Evolutionary conservation across 148 eudicot genomes (phyloP), one percentile per base, ranked within the genome.

Genomic region (Rhododendron williamsianum): DNA sequence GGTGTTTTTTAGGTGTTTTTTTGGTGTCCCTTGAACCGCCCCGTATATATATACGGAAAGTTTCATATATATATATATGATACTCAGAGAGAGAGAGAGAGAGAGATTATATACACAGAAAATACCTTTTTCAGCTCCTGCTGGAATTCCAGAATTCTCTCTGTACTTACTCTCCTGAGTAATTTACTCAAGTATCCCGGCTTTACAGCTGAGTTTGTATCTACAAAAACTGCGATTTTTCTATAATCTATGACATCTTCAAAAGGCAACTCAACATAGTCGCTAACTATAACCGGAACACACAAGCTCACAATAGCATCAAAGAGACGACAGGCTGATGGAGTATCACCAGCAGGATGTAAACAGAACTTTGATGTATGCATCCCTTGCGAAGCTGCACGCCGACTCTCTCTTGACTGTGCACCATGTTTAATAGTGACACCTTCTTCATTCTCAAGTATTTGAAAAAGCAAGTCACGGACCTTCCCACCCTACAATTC

Each of bases 341-440:
- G 99, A 84, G 99, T 97, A 89, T 97, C 99, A 81, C 99, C 99
- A 84, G 99, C 99, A 71, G 98, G 99, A 91, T 97, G 99, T 83
- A 97, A 91, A 90, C 99, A 97, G 86, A 97, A 97, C 84, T 92
- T 97, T 76, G 99, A 97, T 2, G 98, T 88, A 87, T 97, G 99
- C 99, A 97, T 97, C 83, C 99, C 99, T 82, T 91, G 97, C 9
- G 98, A 90, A 87, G 99, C 99, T 82, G 89, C 91, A 82, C 99
- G 95, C 15, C 99, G 94, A 89, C 96, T 95, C 93, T 93, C 98
- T 84, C 99, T 93, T 9, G 99, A 97, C 72, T 97, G 99, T 69
- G 98, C 92, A 85, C 99, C 99, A 83, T 97, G 98, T 88, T 97
- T 97, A 60, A 97, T 92, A 56, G 92, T 86, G 77, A 97, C 98